Conservation (phyloP, 148 eudicot genomes). For the Diospyros kaki region DNA sequence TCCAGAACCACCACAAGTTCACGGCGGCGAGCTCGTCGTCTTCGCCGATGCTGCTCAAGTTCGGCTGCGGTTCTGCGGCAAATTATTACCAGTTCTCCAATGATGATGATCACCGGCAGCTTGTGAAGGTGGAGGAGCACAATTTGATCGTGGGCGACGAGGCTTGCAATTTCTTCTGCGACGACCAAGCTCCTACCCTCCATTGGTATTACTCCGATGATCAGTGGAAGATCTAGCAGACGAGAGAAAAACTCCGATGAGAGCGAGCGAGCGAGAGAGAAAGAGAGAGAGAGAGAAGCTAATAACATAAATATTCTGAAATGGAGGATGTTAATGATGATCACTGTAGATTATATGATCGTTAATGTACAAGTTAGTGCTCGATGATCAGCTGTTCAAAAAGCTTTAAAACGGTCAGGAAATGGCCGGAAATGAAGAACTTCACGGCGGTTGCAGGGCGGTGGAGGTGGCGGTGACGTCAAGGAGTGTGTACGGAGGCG, state of each 20-base stretch:
- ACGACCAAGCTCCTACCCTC: constrained; percentile 30
- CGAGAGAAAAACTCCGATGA: not conserved
- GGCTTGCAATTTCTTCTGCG: constrained; percentile 55
- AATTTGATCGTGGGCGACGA: constrained; percentile 81
- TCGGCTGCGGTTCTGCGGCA: constrained; percentile 17
- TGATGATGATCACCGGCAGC: constrained; percentile 48
- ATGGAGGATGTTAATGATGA: not conserved
- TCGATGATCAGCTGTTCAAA: no score
- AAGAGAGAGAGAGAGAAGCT: not conserved
- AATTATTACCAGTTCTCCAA: constrained; percentile 38
- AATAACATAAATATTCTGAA: constrained; percentile 1
- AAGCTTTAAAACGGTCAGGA: no score
- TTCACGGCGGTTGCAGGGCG: no score
- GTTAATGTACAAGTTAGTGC: no score
- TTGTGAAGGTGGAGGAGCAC: constrained; percentile 84
- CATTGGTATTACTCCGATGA: constrained; percentile 21
- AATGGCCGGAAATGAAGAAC: no score
- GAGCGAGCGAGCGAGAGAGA: not conserved
- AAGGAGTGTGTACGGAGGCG: not conserved
- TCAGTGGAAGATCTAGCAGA: constrained; percentile 13
- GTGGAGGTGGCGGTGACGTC: not conserved
- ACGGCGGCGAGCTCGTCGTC: constrained; percentile 20
- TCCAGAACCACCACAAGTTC: constrained; percentile 27
- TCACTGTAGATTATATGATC: no score
- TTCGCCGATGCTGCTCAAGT: constrained; percentile 15